Evolutionary conservation across 306 rosid species (phyloP).

Genomic region (Cucurbita moschata): DNA sequence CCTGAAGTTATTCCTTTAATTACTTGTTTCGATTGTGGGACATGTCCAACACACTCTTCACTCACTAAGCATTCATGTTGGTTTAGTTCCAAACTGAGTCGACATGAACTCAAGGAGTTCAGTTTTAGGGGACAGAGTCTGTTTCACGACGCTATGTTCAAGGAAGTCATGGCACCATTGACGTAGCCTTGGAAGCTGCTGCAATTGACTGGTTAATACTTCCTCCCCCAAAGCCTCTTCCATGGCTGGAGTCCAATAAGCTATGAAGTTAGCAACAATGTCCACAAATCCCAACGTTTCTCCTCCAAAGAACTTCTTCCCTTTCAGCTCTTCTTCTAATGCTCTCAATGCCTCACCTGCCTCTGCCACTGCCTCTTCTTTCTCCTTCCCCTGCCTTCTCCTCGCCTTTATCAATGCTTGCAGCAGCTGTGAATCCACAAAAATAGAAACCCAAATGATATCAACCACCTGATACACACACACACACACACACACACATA

Average conservation of each 20-base stretch:
- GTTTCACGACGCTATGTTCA: conserved; percentile 14
- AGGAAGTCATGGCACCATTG: conserved; percentile 27
- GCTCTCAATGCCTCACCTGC: conserved; percentile 11
- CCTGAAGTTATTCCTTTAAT: no score
- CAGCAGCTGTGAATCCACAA: background rate
- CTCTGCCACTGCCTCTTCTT: conserved; percentile 22
- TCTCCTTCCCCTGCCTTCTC: conserved; percentile 10
- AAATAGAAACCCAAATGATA: no score
- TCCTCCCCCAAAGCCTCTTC: conserved; percentile 23
- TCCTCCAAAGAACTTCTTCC: conserved; percentile 46
- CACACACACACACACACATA: no score
- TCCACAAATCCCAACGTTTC: conserved; percentile 33
- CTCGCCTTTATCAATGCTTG: conserved; percentile 9
- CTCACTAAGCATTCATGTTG: background rate
- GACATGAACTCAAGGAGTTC: background rate
- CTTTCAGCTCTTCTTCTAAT: conserved; percentile 41
- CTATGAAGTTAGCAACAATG: conserved; percentile 25
- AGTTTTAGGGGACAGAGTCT: conserved; percentile 19
- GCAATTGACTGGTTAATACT: conserved; percentile 10
- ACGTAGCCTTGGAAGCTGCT: conserved; percentile 20
- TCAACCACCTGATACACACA: no score
- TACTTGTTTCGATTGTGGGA: no score
- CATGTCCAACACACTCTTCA: no score
- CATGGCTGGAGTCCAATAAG: conserved; percentile 26
- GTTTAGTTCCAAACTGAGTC: background rate